phyloP scores from a whole-genome alignment of 352 stramenopile genomes.

The Phytophthora meadii region DNA sequence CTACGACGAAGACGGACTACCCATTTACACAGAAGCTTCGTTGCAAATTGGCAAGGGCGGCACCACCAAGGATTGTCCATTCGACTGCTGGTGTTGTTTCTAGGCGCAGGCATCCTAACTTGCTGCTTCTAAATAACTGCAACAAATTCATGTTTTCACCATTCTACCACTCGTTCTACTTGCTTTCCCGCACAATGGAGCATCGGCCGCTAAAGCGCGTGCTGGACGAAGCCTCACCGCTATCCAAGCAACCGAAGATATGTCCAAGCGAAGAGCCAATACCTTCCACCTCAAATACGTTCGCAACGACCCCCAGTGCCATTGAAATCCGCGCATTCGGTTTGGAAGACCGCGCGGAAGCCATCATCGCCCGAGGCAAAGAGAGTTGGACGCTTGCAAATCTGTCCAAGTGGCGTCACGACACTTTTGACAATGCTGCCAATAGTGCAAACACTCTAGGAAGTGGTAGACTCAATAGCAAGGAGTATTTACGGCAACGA shows the following conservation, averaged over 20 bases:
- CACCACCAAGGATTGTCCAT: conserved; percentile 86
- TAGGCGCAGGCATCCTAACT: conserved; percentile 23
- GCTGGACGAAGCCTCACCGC: conserved; percentile 8
- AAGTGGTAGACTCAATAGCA: conserved; percentile 27
- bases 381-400: conserved; percentile 65
- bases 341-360: conserved; percentile 79
- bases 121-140: conserved; percentile 65
- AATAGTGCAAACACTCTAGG: not conserved
- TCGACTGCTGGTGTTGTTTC: conserved; percentile 93
- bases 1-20: conserved; percentile 86
- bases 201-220: conserved; percentile 21
- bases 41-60: conserved; percentile 87
- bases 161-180: conserved; percentile 23
- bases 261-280: not conserved
- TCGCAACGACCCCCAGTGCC: conserved; percentile 25
- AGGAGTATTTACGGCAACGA: conserved; percentile 67
- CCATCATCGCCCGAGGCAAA: conserved; percentile 61
- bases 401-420: conserved; percentile 70
- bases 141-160: conserved; percentile 17
- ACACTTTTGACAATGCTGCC: conserved; percentile 39
- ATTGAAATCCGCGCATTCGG: conserved; percentile 75
- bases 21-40: conserved; percentile 87
- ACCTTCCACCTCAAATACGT: not conserved
- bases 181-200: conserved; percentile 26
- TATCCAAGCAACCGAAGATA: conserved; percentile 12